Evolutionary conservation across 352 stramenopile species (phyloP), one percentile per base, ranked within the genome.

Genomic region (Phytophthora meadii): DNA sequence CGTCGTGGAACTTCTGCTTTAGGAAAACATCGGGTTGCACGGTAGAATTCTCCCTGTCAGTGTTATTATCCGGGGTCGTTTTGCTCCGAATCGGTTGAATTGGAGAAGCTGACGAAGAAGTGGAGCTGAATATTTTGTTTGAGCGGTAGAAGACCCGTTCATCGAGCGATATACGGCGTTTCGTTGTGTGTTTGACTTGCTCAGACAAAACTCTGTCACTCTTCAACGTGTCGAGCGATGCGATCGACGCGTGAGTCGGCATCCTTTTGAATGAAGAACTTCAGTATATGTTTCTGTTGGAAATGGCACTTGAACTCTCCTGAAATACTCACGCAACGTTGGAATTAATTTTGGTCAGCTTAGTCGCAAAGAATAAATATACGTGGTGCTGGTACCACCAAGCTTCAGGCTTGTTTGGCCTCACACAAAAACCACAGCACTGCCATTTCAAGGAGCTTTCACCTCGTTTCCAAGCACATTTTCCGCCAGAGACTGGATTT

Each of bases 31-130:
- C 37, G 5, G 37, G 37, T 22, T 61, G 70, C 68, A 46, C 77
- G 77, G 11, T 72, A 14, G 30, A 36, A 36, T 36, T 36, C 62
- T n/a, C 74, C 62, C 40, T 70, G 54, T 81, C 80, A 4, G 62
- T 61, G 15, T 82, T 39, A 12, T 40, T 36, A 22, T 42, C n/a
- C n/a, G 1, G 37, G 15, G 1, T 22, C 6, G 5, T 42, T 14
- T 22, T 22, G 15, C 14, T 42, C 37, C 22, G 14, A 8, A 42
- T 42, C n/a, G 37, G 37, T 42, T 42, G 37, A 42, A 42, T 42
- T 42, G 14, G 37, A 42, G 37, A 7, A 19, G 1, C 36, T 7
- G 36, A 41, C 9, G 36, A 41, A 19, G 36, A 42, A n/a, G 37
- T 19, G 14, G 15, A 19, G 37, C 37, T 42, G 6, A 42, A 42